phyloP scores from a whole-genome alignment of 2,329 filamentous ascomycete genomes.

The Aspergillus fumigatiaffinis region DNA sequence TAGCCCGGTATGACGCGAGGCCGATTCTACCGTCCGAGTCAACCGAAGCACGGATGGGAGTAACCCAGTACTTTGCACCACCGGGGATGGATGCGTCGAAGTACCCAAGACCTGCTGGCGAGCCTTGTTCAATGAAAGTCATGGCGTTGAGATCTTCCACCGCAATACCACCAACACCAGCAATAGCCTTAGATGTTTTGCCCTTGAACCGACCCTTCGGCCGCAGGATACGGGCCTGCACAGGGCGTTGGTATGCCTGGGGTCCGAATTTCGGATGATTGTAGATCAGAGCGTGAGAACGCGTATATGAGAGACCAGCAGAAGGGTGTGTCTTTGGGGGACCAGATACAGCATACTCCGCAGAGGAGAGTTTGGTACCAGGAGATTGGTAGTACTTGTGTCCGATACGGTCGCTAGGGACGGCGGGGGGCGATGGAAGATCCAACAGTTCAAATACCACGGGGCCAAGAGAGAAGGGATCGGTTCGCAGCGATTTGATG shows the following conservation, averaged over 20 bases:
- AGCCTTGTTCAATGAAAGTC: constrained; percentile 29
- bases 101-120: constrained; percentile 40
- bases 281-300: constrained; percentile 51
- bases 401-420: constrained; percentile 33
- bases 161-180: constrained; percentile 41
- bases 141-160: constrained; percentile 36
- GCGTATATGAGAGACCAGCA: constrained; percentile 60
- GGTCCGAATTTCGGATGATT: constrained; percentile 62
- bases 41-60: constrained; percentile 44
- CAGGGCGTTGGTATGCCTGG: constrained; percentile 48
- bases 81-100: constrained; percentile 45
- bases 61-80: constrained; percentile 52
- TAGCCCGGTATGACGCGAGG: constrained; percentile 34
- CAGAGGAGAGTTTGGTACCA: constrained; percentile 32
- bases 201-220: constrained; percentile 39
- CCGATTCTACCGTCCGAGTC: constrained; percentile 43
- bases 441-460: constrained; percentile 55
- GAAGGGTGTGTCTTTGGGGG: constrained; percentile 63
- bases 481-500: constrained; percentile 41
- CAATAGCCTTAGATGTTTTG: constrained; percentile 28
- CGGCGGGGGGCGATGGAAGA: constrained; percentile 46
- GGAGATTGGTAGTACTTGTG: constrained; percentile 33
- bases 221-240: constrained; percentile 56
- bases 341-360: constrained; percentile 44
- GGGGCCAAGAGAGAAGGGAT: constrained; percentile 47